These are phyloP conservation scores for Coelastrella sp. DNA, from an alignment of 139 green algal species.

Conservation along the genomic window DNA sequence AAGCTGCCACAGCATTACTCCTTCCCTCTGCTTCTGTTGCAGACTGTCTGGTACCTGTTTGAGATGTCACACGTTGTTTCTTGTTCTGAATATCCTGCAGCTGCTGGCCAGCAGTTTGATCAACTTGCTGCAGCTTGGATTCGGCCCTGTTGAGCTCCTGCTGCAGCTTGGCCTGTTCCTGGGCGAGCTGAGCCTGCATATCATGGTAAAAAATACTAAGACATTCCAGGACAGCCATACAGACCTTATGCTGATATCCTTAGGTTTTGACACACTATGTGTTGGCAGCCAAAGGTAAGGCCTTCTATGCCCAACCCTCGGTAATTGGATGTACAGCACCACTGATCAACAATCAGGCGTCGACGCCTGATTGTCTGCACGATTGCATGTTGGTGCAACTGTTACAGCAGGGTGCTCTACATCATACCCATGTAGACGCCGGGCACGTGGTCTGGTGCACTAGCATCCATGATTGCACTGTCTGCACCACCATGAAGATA, in stretches of 20 bases:
- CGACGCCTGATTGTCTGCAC: too few species aligned
- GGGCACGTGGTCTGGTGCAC: too few species aligned
- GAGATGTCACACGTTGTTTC: neutral
- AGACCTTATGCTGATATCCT: too few species aligned
- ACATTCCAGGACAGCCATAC: neutral
- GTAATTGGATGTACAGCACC: too few species aligned
- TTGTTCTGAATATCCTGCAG: conserved; percentile 26
- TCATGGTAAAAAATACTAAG: neutral
- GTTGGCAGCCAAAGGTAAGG: too few species aligned
- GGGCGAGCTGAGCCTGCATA: neutral
- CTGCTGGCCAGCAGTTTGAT: conserved; percentile 6
- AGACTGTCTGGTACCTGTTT: neutral
- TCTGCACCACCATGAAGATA: neutral
- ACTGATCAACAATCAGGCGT: too few species aligned
- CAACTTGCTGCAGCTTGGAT: neutral
- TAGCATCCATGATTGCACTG: neutral
- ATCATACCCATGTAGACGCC: too few species aligned
- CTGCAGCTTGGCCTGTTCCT: neutral
- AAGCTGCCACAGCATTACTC: neutral
- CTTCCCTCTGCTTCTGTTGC: neutral
- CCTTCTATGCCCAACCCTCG: too few species aligned
- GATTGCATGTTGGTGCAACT: too few species aligned
- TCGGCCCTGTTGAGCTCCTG: neutral
- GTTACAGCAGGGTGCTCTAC: too few species aligned
- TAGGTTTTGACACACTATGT: too few species aligned